Percentiles rank a stretch among this genome's conserved stretches.
Evolutionary conservation across 495 filamentous ascomycete species (phyloP).

Genomic region (Massariosphaeria phaeospora): DNA sequence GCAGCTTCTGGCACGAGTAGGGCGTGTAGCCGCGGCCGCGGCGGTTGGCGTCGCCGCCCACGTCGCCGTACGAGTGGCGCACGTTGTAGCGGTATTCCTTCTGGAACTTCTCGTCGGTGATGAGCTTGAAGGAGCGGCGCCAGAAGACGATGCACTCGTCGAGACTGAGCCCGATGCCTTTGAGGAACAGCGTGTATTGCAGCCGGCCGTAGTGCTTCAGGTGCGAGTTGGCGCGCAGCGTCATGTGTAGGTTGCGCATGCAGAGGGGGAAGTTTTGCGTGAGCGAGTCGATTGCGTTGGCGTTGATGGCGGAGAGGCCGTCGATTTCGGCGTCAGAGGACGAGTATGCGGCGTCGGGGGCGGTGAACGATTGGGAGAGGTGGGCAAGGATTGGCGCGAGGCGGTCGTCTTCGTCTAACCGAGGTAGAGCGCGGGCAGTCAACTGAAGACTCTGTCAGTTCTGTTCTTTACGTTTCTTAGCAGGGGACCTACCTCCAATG

Average conservation of each 20-base stretch:
- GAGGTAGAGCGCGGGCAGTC: constrained; percentile 81
- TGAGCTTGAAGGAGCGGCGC: constrained; percentile 74
- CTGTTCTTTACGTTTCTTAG: neutral
- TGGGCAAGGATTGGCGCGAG: constrained; percentile 90
- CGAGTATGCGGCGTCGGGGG: constrained; percentile 75
- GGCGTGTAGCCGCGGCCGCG: constrained; percentile 82
- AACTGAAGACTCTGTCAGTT: constrained; percentile 47
- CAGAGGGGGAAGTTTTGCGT: constrained; percentile 87
- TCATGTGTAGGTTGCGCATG: constrained; percentile 84
- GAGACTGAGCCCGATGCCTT: constrained; percentile 86
- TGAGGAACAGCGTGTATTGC: constrained; percentile 95
- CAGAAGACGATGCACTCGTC: constrained; percentile 95
- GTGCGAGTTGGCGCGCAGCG: constrained; percentile 75
- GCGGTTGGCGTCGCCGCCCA: constrained; percentile 85
- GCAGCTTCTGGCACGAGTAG: constrained; percentile 88
- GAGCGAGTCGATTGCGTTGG: constrained; percentile 72
- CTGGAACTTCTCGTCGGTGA: constrained; percentile 87
- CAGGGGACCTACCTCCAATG: constrained; percentile 61
- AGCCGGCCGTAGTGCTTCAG: constrained; percentile 91
- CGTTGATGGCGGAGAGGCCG: constrained; percentile 48
- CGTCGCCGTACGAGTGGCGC: constrained; percentile 88
- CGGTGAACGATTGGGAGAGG: constrained; percentile 84
- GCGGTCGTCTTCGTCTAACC: constrained; percentile 94
- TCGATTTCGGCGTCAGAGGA: constrained; percentile 67
- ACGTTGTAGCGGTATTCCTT: constrained; percentile 97